Percentiles rank a stretch among this genome's conserved stretches.
Evolutionary conservation across 768 basidiomycete genomes (phyloP).

Genomic region (Albatrellus ellisii): DNA sequence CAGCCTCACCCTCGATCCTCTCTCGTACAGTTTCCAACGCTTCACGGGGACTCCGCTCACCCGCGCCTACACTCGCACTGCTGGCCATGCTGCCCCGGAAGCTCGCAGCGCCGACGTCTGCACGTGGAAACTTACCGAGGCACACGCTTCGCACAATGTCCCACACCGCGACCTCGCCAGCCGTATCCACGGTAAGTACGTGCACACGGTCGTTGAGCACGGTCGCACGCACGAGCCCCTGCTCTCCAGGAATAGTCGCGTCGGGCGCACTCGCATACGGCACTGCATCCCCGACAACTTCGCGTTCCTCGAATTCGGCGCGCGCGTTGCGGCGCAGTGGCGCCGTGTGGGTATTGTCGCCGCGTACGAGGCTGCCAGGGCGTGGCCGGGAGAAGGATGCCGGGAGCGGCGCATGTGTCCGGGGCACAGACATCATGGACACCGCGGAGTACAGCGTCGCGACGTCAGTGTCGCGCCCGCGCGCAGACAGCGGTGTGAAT

Average conservation of each 20-base stretch:
- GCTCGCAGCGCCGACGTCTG: conserved; percentile 52
- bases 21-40: conserved; percentile 80
- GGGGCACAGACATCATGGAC: conserved; percentile 58
- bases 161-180: conserved; percentile 86
- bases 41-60: conserved; percentile 61
- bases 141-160: conserved; percentile 74
- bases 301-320: conserved; percentile 52
- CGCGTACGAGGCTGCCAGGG: conserved; percentile 19
- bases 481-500: conserved; percentile 27
- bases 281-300: conserved; percentile 69
- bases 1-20: conserved; percentile 90
- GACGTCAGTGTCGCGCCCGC: conserved; percentile 50
- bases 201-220: conserved; percentile 84
- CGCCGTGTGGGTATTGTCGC: conserved; percentile 17
- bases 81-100: conserved; percentile 32
- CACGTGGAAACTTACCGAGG: conserved; percentile 50
- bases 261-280: conserved; percentile 45
- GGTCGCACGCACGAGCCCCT: conserved; percentile 71
- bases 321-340: conserved; percentile 27
- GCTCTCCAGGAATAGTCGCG: conserved; percentile 57
- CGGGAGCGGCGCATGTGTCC: conserved; percentile 21
- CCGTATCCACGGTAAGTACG: conserved; percentile 81
- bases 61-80: conserved; percentile 23
- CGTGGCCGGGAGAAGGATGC: conserved; percentile 17
- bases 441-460: conserved; percentile 83